phyloP scores from a whole-genome alignment of 495 filamentous ascomycete species.

The Lentithecium fluviatile region DNA sequence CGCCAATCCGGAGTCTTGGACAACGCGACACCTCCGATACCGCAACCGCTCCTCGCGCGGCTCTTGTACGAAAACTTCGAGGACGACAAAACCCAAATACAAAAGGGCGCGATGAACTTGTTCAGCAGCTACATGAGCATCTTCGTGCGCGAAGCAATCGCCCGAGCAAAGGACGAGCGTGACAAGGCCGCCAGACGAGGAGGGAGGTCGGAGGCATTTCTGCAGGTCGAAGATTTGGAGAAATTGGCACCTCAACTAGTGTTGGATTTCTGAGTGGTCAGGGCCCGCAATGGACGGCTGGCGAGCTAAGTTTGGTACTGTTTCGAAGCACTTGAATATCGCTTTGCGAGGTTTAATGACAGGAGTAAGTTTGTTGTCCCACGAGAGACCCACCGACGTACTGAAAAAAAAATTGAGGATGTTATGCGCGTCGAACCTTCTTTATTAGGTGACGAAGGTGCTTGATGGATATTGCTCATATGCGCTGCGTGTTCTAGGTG shows the following conservation, averaged over 20 bases:
- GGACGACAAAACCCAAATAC: conserved; percentile 66
- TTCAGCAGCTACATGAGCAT: conserved; percentile 86
- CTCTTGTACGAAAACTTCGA: conserved; percentile 78
- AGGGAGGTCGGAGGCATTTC: conserved; percentile 55
- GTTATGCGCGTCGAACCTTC: too few relatives aligned
- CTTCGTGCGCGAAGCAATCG: conserved; percentile 90
- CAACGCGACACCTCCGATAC: conserved; percentile 55
- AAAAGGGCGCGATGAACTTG: conserved; percentile 73
- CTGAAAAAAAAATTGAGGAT: too few relatives aligned
- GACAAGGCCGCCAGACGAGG: conserved; percentile 45
- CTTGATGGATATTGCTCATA: too few relatives aligned
- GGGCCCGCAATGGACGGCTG: background rate
- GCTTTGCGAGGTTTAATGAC: too few relatives aligned
- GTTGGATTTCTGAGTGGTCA: conserved; percentile 68
- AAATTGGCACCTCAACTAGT: conserved; percentile 85
- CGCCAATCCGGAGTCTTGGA: background rate
- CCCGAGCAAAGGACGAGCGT: conserved; percentile 71
- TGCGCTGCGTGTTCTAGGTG: too few relatives aligned
- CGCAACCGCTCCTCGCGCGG: conserved; percentile 67
- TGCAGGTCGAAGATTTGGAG: conserved; percentile 88
- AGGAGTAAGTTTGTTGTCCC: too few relatives aligned
- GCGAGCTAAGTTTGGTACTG: background rate
- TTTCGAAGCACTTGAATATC: background rate
- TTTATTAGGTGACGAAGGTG: too few relatives aligned
- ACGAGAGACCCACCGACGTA: too few relatives aligned